Evolutionary conservation across 331 rosid genomes (phyloP), one percentile per base, ranked within the genome.

Genomic region (Quercus lobata): DNA sequence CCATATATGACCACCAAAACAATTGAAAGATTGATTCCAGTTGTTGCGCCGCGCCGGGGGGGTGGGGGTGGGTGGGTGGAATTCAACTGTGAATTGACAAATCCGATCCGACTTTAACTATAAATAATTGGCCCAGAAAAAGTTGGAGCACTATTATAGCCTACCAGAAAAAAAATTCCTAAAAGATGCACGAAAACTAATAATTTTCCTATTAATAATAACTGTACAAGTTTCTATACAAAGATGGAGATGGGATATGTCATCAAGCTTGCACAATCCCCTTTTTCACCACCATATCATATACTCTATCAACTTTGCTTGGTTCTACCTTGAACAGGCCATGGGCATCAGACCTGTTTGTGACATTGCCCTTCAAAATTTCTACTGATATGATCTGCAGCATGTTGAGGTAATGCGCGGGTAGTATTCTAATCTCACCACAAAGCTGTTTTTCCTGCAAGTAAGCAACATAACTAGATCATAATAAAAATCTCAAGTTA

Each of bases 371-470:
- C 55, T 80, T 86, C 24, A 85, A 76, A 76, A 92, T 87, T 73
- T 86, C 94, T 18, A 27, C 60, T 17, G 94, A 84, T 60, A 94
- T 84, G 83, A 63, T 82, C 80, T 87, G 83, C 80, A 79, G 78
- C 92, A 94, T 94, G 75, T 82, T 83, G 10, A 92, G 94, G 80
- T 89, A 92, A 79, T 89, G 93, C 19, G 92, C 80, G 2, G 98
- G 98, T 35, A 92, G 84, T 74, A 94, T 55, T 87, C 91, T 84
- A 73, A 87, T 78, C 89, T 92, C 97, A 27, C 84, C 79, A 84
- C 98, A 88, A 27, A 92, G 93, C 73, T 72, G 83, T 66, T 74
- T 86, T 85, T 94, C 97, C 98, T 94, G 91, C 89, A 79, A 2
- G 34, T 41, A n/a, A 4, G 73, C 44, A 34, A 62, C 73, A 75